Conservation (phyloP, 148 eudicot genomes). For the Persicaria tinctoria region DNA sequence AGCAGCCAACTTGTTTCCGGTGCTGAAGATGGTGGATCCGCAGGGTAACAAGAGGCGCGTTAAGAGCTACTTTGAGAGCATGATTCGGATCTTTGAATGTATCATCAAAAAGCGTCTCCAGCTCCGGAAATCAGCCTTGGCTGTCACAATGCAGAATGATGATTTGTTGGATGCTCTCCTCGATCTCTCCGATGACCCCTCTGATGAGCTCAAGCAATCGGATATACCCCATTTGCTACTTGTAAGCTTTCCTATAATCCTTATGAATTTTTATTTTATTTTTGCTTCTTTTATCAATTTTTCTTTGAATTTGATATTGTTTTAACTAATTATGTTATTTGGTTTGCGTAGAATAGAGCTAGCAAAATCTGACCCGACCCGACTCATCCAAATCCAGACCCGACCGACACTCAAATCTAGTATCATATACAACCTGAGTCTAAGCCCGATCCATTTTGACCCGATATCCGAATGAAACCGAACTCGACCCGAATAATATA, state of each 20-base stretch:
- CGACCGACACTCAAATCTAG: too few relatives aligned
- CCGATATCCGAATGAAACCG: too few relatives aligned
- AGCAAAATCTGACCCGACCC: too few relatives aligned
- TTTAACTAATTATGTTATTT: too few relatives aligned
- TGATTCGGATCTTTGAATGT: neutral
- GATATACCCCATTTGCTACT: conserved; percentile 1
- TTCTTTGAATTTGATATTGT: too few relatives aligned
- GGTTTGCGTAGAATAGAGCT: too few relatives aligned
- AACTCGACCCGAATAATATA: too few relatives aligned
- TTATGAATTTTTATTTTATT: too few relatives aligned
- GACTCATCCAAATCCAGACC: too few relatives aligned
- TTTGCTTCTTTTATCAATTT: too few relatives aligned
- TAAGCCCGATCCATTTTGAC: too few relatives aligned
- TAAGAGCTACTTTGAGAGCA: neutral
- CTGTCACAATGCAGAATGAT: conserved; percentile 1
- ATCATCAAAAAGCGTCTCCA: neutral
- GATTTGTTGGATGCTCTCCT: conserved; percentile 6
- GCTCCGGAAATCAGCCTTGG: neutral
- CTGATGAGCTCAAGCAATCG: neutral
- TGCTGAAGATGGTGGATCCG: neutral
- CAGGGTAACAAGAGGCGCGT: neutral
- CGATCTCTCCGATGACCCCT: neutral
- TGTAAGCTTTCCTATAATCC: neutral
- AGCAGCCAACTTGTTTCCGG: neutral
- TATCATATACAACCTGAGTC: too few relatives aligned